phyloP scores from a whole-genome alignment of 768 basidiomycete genomes.

The Phanerochaete carnosa region DNA sequence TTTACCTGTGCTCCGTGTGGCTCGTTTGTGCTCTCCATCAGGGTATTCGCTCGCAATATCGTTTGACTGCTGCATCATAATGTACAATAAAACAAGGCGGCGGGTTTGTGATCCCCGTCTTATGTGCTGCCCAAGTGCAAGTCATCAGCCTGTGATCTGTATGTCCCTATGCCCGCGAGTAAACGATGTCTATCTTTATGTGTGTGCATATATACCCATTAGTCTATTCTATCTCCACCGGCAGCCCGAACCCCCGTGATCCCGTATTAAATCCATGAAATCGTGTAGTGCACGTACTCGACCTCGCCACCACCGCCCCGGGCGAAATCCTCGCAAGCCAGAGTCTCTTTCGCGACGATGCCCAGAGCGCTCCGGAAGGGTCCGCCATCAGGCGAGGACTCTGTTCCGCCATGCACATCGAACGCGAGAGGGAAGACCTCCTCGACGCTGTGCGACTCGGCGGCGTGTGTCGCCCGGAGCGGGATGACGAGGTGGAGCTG shows the following conservation, averaged over 20 bases:
- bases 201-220: neutral
- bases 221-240: neutral
- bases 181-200: neutral
- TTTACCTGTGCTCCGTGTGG: too few species aligned
- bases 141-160: neutral
- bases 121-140: too few species aligned
- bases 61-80: too few species aligned
- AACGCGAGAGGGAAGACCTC: conserved; percentile 40
- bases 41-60: too few species aligned
- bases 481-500: conserved; percentile 79
- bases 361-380: conserved; percentile 31
- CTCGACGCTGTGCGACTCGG: conserved; percentile 60
- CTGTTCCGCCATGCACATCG: neutral
- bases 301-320: conserved; percentile 43
- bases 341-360: conserved; percentile 50
- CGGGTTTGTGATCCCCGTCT: too few species aligned
- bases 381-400: conserved; percentile 8
- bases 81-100: too few species aligned
- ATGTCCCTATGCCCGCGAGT: neutral
- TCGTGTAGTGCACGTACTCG: conserved; percentile 68
- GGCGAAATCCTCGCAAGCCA: conserved; percentile 46
- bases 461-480: conserved; percentile 57
- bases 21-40: too few species aligned
- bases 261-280: conserved; percentile 56
- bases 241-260: neutral